Evolutionary conservation across 1,139 yeast species (phyloP).

Genomic region (Chernovozyma aurita): DNA sequence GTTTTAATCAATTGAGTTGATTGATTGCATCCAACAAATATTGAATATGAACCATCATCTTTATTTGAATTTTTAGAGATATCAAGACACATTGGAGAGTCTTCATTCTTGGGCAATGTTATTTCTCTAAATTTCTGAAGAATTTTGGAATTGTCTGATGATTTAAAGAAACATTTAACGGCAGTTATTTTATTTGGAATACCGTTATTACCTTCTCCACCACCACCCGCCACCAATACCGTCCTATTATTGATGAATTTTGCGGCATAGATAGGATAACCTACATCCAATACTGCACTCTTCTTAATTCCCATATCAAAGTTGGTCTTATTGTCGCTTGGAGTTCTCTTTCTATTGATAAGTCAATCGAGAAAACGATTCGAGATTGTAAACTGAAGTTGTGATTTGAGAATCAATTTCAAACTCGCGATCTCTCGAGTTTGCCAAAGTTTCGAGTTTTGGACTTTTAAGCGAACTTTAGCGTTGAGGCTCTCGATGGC

Average conservation of each 20-base stretch:
- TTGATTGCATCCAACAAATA: constrained; percentile 75
- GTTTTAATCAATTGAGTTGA: constrained; percentile 49
- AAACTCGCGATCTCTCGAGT: too few relatives aligned
- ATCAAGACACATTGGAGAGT: constrained; percentile 72
- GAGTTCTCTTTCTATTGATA: too few relatives aligned
- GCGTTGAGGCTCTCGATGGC: too few relatives aligned
- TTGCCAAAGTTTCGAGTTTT: too few relatives aligned
- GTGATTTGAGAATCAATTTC: too few relatives aligned
- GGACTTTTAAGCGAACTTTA: too few relatives aligned
- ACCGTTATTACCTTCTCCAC: constrained; percentile 89
- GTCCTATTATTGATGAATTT: constrained; percentile 60
- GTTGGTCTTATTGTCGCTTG: too few relatives aligned
- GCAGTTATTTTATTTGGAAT: constrained; percentile 84
- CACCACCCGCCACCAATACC: constrained; percentile 83
- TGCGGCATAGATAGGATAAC: constrained; percentile 81
- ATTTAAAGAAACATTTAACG: constrained; percentile 52
- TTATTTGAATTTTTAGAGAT: constrained; percentile 23
- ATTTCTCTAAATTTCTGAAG: constrained; percentile 63
- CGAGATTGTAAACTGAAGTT: too few relatives aligned
- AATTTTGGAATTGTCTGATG: constrained; percentile 44
- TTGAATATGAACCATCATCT: constrained; percentile 25
- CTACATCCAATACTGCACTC: constrained; percentile 48
- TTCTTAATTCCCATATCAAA: constrained; percentile 30
- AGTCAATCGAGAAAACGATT: too few relatives aligned
- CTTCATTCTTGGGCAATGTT: constrained; percentile 57